Percentiles rank a stretch among this genome's conserved stretches.
These are phyloP conservation scores for Candida hungchunana DNA, from an alignment of 805 yeast species.

Conservation along the genomic window DNA sequence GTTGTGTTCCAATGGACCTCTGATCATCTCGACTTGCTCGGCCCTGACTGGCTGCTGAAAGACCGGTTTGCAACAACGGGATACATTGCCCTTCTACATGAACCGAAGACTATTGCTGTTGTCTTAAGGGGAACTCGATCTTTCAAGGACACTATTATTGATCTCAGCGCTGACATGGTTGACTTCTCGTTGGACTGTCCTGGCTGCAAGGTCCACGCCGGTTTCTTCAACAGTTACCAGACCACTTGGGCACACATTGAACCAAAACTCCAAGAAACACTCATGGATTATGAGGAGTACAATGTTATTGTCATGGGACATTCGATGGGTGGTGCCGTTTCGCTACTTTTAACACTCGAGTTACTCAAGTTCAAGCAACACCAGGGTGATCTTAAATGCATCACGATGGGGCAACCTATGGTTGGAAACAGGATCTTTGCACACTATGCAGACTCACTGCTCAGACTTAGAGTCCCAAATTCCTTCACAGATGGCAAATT, in stretches of 20 bases:
- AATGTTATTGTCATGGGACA: slow-evolving; percentile 23
- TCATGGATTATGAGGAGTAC: slow-evolving; percentile 7
- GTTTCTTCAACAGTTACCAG: slow-evolving; percentile 18
- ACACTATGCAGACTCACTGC: slow-evolving; percentile 11
- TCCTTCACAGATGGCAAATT: slow-evolving; percentile 7
- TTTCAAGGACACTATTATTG: slow-evolving; percentile 25
- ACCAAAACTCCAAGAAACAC: background rate
- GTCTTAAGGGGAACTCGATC: slow-evolving; percentile 26
- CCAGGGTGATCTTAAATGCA: background rate
- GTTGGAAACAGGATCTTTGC: slow-evolving; percentile 21
- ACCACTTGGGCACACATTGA: slow-evolving; percentile 13
- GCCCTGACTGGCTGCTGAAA: slow-evolving; percentile 1
- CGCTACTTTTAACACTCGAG: slow-evolving; percentile 16
- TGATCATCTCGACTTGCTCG: slow-evolving; percentile 12
- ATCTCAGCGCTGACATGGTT: slow-evolving; percentile 25
- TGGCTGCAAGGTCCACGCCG: slow-evolving; percentile 23
- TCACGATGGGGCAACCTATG: slow-evolving; percentile 29
- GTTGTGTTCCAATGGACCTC: slow-evolving; percentile 25
- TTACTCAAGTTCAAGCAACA: slow-evolving; percentile 5
- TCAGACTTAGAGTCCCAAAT: slow-evolving; percentile 3
- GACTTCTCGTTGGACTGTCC: slow-evolving; percentile 13
- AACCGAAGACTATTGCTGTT: slow-evolving; percentile 9
- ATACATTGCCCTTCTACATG: slow-evolving; percentile 21
- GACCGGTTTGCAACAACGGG: slow-evolving; percentile 22
- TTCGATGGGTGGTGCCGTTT: slow-evolving; percentile 27